Base-by-base conservation (phyloP, 495 filamentous ascomycete species). In the Arthonia radiata region DNA sequence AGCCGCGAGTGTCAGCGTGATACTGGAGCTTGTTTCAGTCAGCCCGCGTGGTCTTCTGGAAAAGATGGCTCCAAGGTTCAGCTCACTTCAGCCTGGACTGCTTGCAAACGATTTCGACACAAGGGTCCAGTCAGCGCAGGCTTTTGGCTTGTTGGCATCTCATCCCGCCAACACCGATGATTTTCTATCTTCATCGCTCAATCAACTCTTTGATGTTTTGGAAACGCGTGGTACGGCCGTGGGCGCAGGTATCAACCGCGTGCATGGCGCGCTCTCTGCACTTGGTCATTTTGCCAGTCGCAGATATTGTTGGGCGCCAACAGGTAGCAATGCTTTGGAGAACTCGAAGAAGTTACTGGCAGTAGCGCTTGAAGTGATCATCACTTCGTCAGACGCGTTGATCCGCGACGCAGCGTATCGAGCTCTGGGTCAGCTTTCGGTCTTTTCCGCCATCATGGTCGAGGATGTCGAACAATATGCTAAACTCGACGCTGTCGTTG, bases 141-240 rank as follows among this genome's bases (percentile, higher is more conserved):
- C 69, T 0, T 71, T 83, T 34, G 86, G 86, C 3, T 66, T 93
- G 14, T 48, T 94, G 2, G 67, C 62, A 2, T 70, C 77, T 2
- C 69, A 81, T 37, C 52, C 57, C 13, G 37, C 52, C 28, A 54
- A 55, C 14, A 11, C 46, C 6, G 38, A 48, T 10, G 31, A 31
- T 3, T 29, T 45, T 3, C 31, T 65, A 10, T 31, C 36, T 5
- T 41, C 37, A n/a, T 49, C 63, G 15, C 35, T 62, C 3, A 21
- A 36, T 0, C 39, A 49, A 6, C 43, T 69, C 16, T 37, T 50
- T 11, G 33, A 36, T 15, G 53, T 47, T 10, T 40, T 57, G 1
- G 30, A 45, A 16, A 33, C 37, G 7, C 73, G 71, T 67, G 47
- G 51, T 6, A 44, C 47, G 13, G 64, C 70, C 9, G 48, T 72